phyloP scores from a whole-genome alignment of 495 filamentous ascomycete genomes.

The Xylaria intraflava region DNA sequence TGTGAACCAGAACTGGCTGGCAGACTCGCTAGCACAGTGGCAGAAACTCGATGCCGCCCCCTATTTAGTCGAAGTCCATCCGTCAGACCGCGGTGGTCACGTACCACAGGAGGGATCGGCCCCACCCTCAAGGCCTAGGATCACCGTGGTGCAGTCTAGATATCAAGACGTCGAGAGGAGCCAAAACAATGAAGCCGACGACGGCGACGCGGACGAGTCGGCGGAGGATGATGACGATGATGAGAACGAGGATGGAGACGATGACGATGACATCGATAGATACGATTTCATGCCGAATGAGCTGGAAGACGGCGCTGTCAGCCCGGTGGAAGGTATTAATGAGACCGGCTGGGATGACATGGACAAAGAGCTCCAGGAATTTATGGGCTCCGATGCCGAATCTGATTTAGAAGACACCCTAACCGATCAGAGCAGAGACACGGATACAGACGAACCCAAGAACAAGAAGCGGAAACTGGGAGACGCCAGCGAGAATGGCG shows the following conservation, averaged over 20 bases:
- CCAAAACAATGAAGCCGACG: conserved; percentile 24
- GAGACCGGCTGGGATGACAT: conserved; percentile 55
- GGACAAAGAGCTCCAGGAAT: conserved; percentile 72
- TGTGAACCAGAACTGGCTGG: conserved; percentile 83
- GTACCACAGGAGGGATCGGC: conserved; percentile 23
- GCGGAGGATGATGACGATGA: conserved; percentile 9
- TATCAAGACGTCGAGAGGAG: conserved; percentile 15
- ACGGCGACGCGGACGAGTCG: conserved; percentile 27
- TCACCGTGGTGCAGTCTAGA: conserved; percentile 33
- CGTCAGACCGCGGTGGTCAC: conserved; percentile 47
- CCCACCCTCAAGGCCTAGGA: conserved; percentile 34
- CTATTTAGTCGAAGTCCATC: conserved; percentile 62
- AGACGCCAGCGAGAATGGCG: conserved; percentile 29
- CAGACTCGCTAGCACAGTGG: conserved; percentile 76
- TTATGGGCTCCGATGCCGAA: conserved; percentile 55
- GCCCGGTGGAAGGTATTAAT: conserved; percentile 47
- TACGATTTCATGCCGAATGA: conserved; percentile 39
- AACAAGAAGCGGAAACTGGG: conserved; percentile 22
- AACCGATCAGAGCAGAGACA: conserved; percentile 22
- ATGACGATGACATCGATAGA: conserved; percentile 29
- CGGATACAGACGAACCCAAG: conserved; percentile 22
- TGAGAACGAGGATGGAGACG: conserved; percentile 32
- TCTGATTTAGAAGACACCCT: conserved; percentile 40
- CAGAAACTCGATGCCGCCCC: conserved; percentile 62
- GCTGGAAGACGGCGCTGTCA: conserved; percentile 39